A percentile compares a stretch with the other conserved stretches of the same genome.
Conservation (phyloP, 129 eudicot genomes). For the Flaveria bidentis region DNA sequence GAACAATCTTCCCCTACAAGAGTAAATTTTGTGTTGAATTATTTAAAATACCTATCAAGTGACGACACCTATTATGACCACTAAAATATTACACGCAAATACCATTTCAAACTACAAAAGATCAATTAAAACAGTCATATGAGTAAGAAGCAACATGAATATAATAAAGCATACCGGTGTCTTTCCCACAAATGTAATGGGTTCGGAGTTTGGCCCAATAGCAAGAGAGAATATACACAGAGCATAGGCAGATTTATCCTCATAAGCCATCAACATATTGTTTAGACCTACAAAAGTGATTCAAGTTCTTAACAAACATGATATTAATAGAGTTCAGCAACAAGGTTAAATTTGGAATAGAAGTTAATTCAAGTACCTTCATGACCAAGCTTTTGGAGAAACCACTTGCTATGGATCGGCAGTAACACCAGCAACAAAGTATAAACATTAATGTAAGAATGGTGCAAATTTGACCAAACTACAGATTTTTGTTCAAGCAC, state of each 20-base stretch:
- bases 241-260: conserved; percentile 90
- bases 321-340: not conserved
- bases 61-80: too few relatives aligned
- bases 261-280: conserved; percentile 87
- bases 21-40: not conserved
- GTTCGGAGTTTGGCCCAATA: conserved; percentile 77
- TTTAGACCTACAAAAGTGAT: conserved; percentile 61
- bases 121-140: not conserved
- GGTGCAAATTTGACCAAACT: not conserved
- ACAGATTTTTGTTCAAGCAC: not conserved
- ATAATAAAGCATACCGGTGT: conserved; percentile 56
- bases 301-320: conserved; percentile 10
- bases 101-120: conserved; percentile 1
- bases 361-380: conserved; percentile 48
- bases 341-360: not conserved
- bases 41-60: not conserved
- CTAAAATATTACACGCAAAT: not conserved
- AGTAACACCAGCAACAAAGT: conserved; percentile 20
- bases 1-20: conserved; percentile 82
- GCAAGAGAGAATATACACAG: conserved; percentile 85
- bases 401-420: conserved; percentile 72
- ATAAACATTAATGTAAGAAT: conserved; percentile 14
- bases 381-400: conserved; percentile 86
- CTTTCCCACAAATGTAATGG: conserved; percentile 74
- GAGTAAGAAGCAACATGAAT: not conserved